Base-by-base conservation (phyloP, 371 early-diverging fungal species). In the Mucor mucedo region DNA sequence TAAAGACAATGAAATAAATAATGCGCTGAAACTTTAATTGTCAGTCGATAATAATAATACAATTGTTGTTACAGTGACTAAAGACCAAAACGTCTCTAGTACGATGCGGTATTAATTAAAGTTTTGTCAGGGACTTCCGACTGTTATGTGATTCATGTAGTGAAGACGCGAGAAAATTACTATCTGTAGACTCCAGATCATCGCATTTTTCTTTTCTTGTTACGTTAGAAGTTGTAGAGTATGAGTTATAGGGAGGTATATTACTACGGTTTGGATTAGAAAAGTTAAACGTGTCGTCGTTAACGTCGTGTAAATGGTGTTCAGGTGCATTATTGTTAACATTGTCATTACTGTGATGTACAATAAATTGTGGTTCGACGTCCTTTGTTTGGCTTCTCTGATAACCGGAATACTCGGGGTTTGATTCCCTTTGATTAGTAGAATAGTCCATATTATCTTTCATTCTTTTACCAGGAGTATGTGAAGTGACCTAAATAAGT, bases 111-210 rank as follows among this genome's bases (percentile, higher is more conserved):
- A 35, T 4, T 35, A 35, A 35, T 21, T 2, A 47, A 21, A 21
- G n/a, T 21, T 50, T 52, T 48, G 69, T 68, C 13, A 68, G 55
- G 5, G 64, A 63, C 44, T 60, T 68, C 16, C 60, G 69, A 13
- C 69, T 68, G 29, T 40, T 49, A 45, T 63, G 63, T 4, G 64
- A 68, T 58, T 68, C 69, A 40, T 63, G 59, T 49, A 62, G 59
- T 33, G 69, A 68, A 8, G 68, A 52, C 1, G 35, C 21, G 44
- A 44, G 54, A 27, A 28, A 45, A 44, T 58, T 44, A 48, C 48
- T 63, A 13, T 47, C 58, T 33, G 59, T 29, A 6, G 68, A 67
- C 2, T 41, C 14, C 28, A 55, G 61, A 41, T 66, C 66, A 4
- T 65, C 66, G 16, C 38, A 42, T 27, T 40, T 33, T 55, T 16